phyloP scores from a whole-genome alignment of 495 filamentous ascomycete genomes.

The Cryomyces antarcticus region DNA sequence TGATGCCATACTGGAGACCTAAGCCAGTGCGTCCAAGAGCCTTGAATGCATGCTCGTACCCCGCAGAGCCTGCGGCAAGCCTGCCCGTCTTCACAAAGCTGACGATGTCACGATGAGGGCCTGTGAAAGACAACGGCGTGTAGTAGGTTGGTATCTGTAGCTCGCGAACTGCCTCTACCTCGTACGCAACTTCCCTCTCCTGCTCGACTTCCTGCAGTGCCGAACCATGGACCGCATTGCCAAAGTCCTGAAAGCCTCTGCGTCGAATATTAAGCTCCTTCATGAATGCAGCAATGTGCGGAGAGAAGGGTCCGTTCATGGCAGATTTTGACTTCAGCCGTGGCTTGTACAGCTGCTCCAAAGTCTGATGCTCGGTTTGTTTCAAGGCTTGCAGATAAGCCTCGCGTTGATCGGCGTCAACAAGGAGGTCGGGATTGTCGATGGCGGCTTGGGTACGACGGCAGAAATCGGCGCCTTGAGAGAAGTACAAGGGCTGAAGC shows the following conservation, averaged over 20 bases:
- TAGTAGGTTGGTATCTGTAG: slow-evolving; percentile 19
- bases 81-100: slow-evolving; percentile 21
- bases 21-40: slow-evolving; percentile 17
- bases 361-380: slow-evolving; percentile 23
- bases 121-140: slow-evolving; percentile 12
- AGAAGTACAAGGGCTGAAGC: slow-evolving; percentile 31
- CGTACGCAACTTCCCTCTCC: slow-evolving; percentile 26
- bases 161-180: slow-evolving; percentile 30
- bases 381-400: slow-evolving; percentile 20
- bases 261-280: slow-evolving; percentile 12
- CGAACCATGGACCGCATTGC: slow-evolving; percentile 17
- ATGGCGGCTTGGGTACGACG: slow-evolving; percentile 16
- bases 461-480: slow-evolving; percentile 38
- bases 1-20: slow-evolving; percentile 18
- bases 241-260: slow-evolving; percentile 11
- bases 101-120: slow-evolving; percentile 19
- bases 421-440: slow-evolving; percentile 15
- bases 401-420: slow-evolving; percentile 12
- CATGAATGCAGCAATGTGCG: slow-evolving; percentile 10
- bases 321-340: slow-evolving; percentile 4
- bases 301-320: background rate
- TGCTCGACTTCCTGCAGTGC: slow-evolving; percentile 33
- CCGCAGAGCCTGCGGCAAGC: slow-evolving; percentile 10
- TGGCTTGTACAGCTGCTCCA: slow-evolving; percentile 25
- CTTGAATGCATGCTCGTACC: slow-evolving; percentile 15